These are phyloP conservation scores for Pichia sp. DNA, from an alignment of 1,139 yeast species.

Conservation along the genomic window DNA sequence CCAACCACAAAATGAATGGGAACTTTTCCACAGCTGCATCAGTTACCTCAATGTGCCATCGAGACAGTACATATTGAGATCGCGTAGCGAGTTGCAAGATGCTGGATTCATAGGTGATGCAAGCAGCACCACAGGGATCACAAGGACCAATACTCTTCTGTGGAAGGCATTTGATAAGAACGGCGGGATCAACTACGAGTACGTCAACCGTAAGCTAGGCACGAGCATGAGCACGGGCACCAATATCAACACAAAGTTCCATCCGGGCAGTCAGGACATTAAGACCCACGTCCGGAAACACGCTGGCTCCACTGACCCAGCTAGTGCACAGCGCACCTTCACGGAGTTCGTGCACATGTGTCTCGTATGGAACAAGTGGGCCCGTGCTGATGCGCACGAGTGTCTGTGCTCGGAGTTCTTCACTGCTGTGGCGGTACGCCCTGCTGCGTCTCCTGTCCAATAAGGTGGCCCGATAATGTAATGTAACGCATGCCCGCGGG, in stretches of 20 bases:
- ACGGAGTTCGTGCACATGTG: conserved; percentile 15
- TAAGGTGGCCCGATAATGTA: too few relatives aligned
- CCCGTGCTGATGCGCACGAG: conserved; percentile 9
- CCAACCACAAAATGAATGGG: conserved; percentile 64
- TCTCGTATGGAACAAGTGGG: conserved; percentile 20
- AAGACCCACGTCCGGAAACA: conserved; percentile 12
- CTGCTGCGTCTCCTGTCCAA: too few relatives aligned
- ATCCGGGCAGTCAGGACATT: conserved; percentile 16
- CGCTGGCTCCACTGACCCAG: conserved; percentile 3
- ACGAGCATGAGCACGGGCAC: too few relatives aligned
- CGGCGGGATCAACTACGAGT: conserved; percentile 17
- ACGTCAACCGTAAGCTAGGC: conserved; percentile 12
- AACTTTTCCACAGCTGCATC: conserved; percentile 47
- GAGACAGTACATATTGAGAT: conserved; percentile 29
- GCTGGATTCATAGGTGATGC: conserved; percentile 20
- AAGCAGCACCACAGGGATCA: conserved; percentile 2
- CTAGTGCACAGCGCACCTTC: conserved; percentile 9
- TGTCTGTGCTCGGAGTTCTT: conserved; percentile 4
- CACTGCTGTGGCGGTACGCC: too few relatives aligned
- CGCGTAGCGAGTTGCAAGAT: conserved; percentile 28
- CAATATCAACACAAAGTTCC: conserved; percentile 9
- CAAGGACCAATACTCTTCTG: conserved; percentile 18
- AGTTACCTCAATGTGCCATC: conserved; percentile 52
- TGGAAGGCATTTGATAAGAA: conserved; percentile 24
- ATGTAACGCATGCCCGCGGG: too few relatives aligned